A percentile compares a stretch with the other conserved stretches of the same genome.
phyloP scores from a whole-genome alignment of 805 yeast genomes.

The Monosporozyma yasuniensis region DNA sequence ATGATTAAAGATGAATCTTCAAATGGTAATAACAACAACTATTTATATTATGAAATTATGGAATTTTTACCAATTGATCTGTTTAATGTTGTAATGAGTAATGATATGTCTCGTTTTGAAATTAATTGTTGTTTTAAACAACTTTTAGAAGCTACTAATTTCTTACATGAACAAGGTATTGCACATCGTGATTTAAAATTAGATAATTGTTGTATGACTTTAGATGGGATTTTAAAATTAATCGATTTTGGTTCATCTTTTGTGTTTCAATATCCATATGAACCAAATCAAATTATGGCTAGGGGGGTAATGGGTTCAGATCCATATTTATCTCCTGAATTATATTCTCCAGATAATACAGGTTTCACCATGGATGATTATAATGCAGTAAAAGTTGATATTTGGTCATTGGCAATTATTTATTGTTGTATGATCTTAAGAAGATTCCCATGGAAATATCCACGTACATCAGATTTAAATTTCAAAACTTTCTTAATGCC shows the following conservation, averaged over 20 bases:
- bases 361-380: slow-evolving; percentile 26
- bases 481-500: slow-evolving; percentile 52
- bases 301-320: slow-evolving; percentile 80
- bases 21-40: background rate
- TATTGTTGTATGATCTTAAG: slow-evolving; percentile 80
- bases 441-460: slow-evolving; percentile 83
- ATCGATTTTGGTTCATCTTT: slow-evolving; percentile 82
- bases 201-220: slow-evolving; percentile 73
- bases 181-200: slow-evolving; percentile 78
- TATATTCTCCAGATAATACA: slow-evolving; percentile 24
- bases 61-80: slow-evolving; percentile 79
- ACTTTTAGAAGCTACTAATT: slow-evolving; percentile 58
- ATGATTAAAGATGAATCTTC: slow-evolving; percentile 32
- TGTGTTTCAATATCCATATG: slow-evolving; percentile 69
- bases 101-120: slow-evolving; percentile 70
- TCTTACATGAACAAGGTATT: slow-evolving; percentile 66
- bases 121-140: slow-evolving; percentile 76
- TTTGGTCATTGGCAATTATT: slow-evolving; percentile 78
- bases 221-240: slow-evolving; percentile 62
- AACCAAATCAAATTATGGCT: slow-evolving; percentile 45
- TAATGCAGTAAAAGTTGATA: slow-evolving; percentile 69
- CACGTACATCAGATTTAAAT: slow-evolving; percentile 58
- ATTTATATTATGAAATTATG: slow-evolving; percentile 66
- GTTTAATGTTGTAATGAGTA: slow-evolving; percentile 79
- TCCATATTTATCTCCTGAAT: slow-evolving; percentile 82